Evolutionary conservation across 495 filamentous ascomycete genomes (phyloP), one percentile per base, ranked within the genome.

Genomic region (Xylona heveae): DNA sequence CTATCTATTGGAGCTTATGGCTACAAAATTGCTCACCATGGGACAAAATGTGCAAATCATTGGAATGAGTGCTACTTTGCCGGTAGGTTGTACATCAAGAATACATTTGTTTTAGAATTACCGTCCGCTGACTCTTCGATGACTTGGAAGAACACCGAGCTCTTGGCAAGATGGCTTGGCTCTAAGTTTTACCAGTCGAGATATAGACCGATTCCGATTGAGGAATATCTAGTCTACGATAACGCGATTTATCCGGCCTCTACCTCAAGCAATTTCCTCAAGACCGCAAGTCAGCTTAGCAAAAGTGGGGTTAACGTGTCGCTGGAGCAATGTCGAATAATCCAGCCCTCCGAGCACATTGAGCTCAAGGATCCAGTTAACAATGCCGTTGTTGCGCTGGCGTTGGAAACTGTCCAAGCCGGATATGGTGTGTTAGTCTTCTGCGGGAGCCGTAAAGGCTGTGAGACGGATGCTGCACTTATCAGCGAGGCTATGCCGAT

Each of bases 11-110:
- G 79, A 88, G 46, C 50, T 84, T n/a, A 67, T 84, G 54, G 67
- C 72, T 4, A 78, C 78, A 3, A 88, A 88, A 38, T 44, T 84
- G 16, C 48, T 84, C 5, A 63, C 74, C 31, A 53, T 84, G 7
- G 73, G 66, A 24, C 64, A 75, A 36, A 54, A 59, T 25, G 63
- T 80, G 17, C 79, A 88, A 40, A 69, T 88, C 16, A 57, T 84
- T 32, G 78, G 72, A 36, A 84, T 84, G 79, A 83, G 78, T 37
- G 78, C 79, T 10, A 84, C 79, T 2, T 48, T 84, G 20, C 69
- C 71, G 26, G 73, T 78, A 52, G 32, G 62, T 6, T 13, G 17
- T 4, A 15, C 15, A 9, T 34, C 4, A n/a, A 4, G 31, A 23
- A 8, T 28, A 41, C 19, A 34, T 10, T 20, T 4, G 7, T 1